A percentile compares a stretch with the other conserved stretches of the same genome.
These are phyloP conservation scores for Ustilago xerochloae DNA, from an alignment of 1,284 basidiomycete genomes.

Conservation along the genomic window DNA sequence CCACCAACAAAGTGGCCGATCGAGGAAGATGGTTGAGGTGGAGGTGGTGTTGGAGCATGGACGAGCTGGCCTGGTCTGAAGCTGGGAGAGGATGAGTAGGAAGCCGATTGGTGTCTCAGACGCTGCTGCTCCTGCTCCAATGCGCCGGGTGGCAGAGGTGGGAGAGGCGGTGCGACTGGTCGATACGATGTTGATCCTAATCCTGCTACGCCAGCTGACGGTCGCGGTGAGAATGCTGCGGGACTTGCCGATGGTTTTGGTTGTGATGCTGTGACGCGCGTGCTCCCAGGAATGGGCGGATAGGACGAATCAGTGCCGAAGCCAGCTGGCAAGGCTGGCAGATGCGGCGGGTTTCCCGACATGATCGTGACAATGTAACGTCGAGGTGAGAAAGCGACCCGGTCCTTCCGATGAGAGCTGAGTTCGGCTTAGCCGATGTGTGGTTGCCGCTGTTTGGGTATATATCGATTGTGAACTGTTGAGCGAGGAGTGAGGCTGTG, in stretches of 20 bases:
- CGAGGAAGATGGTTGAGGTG: conserved; percentile 14
- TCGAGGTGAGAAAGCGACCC: not conserved
- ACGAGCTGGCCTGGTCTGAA: conserved; percentile 41
- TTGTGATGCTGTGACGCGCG: conserved; percentile 34
- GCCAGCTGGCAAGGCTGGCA: conserved; percentile 55
- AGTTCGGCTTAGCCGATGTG: not conserved
- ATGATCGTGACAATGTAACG: conserved; percentile 4
- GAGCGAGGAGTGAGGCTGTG: not conserved
- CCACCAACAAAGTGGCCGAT: conserved; percentile 25
- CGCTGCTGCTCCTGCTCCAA: conserved; percentile 44
- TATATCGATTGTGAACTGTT: too few species aligned
- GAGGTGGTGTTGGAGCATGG: conserved; percentile 33
- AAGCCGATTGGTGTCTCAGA: conserved; percentile 23
- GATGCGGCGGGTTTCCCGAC: conserved; percentile 31
- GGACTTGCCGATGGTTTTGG: conserved; percentile 18
- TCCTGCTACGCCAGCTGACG: not conserved
- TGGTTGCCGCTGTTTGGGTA: not conserved
- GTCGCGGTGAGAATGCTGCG: not conserved
- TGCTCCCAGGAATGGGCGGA: conserved; percentile 56
- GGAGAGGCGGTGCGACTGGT: conserved; percentile 46
- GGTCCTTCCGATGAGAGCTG: not conserved
- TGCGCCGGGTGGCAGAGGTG: conserved; percentile 48
- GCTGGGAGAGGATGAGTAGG: conserved; percentile 18
- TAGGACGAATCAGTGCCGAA: conserved; percentile 62
- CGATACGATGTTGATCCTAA: conserved; percentile 16